Evolutionary conservation across 768 basidiomycete species (phyloP), one percentile per base, ranked within the genome.

Genomic region (Boletus patriciae): DNA sequence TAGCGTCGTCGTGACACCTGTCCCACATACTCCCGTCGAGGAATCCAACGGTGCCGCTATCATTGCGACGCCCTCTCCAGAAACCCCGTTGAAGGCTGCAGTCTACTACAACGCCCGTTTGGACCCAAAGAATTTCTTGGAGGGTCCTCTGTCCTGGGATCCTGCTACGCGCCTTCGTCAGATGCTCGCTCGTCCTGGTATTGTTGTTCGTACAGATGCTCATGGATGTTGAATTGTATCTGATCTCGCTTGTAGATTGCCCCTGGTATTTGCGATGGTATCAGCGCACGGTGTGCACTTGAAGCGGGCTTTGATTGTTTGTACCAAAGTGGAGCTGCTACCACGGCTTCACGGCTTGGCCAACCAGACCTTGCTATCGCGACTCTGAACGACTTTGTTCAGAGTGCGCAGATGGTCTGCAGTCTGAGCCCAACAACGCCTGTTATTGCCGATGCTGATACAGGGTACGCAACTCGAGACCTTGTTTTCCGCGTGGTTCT

Each of bases 281-380:
- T 92, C 65, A 88, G 86, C 63, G 88, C 88, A 11, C 80, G 90
- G 31, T 88, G 88, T 60, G 90, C 90, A 9, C 71, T 91, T 8
- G 89, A 92, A 73, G 87, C 88, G 37, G 89, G 89, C 19, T 92
- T 91, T 62, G 77, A 80, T 25, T 90, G 88, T 62, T 59, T 90
- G 54, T 92, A 91, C 69, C 89, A 90, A 73, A 89, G 86, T 62
- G 89, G 89, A 49, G 88, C 89, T 48, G 87, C 88, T 15, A 91
- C 89, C 1, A 90, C 88, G 12, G 89, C 89, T 41, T 90, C 89
- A 1, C 82, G 88, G 18, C 77, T 90, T 23, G 88, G 88, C 18
- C 83, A 84, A 66, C 88, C 88, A n/a, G 88, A 90, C 68, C 76
- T 90, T 41, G 88, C 87, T 25, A 88, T 90, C 61, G 87, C 88